A percentile compares a stretch with the other conserved stretches of the same genome.
Evolutionary conservation across 441 rosid species (phyloP).

Genomic region (Croton laevigatus): DNA sequence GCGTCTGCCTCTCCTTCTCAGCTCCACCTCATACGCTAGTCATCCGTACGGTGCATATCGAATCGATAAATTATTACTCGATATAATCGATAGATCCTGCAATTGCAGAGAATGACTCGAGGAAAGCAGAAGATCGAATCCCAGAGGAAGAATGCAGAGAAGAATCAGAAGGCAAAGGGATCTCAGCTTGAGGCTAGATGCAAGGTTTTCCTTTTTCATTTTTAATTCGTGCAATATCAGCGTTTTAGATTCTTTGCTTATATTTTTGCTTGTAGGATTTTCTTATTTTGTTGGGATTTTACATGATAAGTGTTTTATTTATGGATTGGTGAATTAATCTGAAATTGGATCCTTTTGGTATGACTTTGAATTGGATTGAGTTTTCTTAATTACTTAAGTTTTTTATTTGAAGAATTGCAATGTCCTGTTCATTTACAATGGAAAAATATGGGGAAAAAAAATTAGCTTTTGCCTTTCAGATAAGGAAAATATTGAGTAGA

Average conservation of each 20-base stretch:
- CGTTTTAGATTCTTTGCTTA: too few species aligned
- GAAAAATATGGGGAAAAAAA: too few species aligned
- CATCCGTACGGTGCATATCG: neutral
- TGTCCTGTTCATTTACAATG: too few species aligned
- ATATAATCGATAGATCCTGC: neutral
- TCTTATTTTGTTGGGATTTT: neutral
- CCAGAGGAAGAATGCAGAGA: conserved; percentile 57
- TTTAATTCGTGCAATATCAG: neutral
- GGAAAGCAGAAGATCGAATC: conserved; percentile 82
- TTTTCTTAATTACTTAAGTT: too few species aligned
- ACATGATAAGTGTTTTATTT: too few species aligned
- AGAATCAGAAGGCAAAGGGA: conserved; percentile 57
- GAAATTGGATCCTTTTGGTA: too few species aligned
- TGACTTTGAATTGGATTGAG: too few species aligned
- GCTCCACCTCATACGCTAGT: neutral
- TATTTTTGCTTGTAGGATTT: neutral
- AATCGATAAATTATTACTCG: too few species aligned
- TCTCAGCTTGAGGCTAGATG: conserved; percentile 71
- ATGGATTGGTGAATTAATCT: too few species aligned
- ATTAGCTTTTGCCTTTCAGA: too few species aligned
- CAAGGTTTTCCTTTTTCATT: conserved; percentile 36
- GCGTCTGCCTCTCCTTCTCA: neutral
- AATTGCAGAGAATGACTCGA: conserved; percentile 40
- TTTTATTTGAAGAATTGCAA: too few species aligned
- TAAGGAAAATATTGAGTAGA: neutral